phyloP scores from a whole-genome alignment of 805 yeast species.

The Schizosaccharomyces japonicus region DNA sequence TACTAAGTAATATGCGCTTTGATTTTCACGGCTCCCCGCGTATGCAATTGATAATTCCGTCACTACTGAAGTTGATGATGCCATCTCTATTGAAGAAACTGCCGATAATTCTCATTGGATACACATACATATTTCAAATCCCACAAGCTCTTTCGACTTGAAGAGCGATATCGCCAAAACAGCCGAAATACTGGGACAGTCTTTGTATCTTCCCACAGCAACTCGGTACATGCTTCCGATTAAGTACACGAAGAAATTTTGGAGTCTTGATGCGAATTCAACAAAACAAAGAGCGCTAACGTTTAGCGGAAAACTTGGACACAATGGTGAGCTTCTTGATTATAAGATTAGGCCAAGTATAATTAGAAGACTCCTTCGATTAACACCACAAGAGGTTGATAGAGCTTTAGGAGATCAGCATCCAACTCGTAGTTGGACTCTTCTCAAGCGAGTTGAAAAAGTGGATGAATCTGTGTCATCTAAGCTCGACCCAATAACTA shows the following conservation, averaged over 20 bases:
- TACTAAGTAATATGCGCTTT: background rate
- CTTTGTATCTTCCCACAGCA: slow-evolving; percentile 49
- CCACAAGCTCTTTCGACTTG: slow-evolving; percentile 37
- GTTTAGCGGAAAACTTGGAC: background rate
- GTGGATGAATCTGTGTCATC: no score
- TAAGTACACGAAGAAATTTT: slow-evolving; percentile 40
- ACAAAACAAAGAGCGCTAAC: background rate
- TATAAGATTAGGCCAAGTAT: background rate
- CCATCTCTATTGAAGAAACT: slow-evolving; percentile 33
- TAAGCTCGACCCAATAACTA: no score
- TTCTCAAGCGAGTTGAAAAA: background rate
- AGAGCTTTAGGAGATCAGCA: background rate
- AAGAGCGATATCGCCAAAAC: slow-evolving; percentile 21
- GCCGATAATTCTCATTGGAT: slow-evolving; percentile 16
- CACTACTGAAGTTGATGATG: slow-evolving; percentile 89
- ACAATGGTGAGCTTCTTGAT: background rate
- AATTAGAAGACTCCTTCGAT: background rate
- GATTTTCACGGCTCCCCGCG: slow-evolving; percentile 22
- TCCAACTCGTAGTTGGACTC: background rate
- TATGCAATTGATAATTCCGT: slow-evolving; percentile 62
- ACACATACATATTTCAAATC: slow-evolving; percentile 69
- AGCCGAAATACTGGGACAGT: slow-evolving; percentile 38
- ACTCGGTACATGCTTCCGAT: slow-evolving; percentile 17
- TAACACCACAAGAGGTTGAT: background rate
- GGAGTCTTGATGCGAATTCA: background rate